These are phyloP conservation scores for Blastobotrys peoriensis DNA, from an alignment of 805 yeast genomes.

Conservation along the genomic window DNA sequence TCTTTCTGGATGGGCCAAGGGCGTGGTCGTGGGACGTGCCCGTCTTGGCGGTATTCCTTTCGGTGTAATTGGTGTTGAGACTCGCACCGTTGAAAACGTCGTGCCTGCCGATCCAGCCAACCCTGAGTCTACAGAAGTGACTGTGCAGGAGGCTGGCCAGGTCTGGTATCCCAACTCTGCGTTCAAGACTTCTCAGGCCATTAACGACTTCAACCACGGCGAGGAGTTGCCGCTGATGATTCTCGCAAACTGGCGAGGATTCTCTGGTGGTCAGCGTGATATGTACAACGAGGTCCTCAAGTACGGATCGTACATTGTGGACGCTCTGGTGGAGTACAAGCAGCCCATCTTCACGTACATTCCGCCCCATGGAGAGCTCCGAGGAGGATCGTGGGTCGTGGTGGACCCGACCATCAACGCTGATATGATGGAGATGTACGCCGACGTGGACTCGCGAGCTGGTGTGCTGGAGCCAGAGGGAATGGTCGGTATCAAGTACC, in stretches of 20 bases:
- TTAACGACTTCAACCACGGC: constrained; percentile 95
- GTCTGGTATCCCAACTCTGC: constrained; percentile 99
- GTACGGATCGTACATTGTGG: constrained; percentile 95
- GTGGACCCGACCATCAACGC: constrained; percentile 96
- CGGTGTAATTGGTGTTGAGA: constrained; percentile 97
- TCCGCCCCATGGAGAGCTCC: constrained; percentile 96
- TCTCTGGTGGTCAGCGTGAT: constrained; percentile 99
- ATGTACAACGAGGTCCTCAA: constrained; percentile 98
- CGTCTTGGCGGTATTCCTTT: constrained; percentile 98
- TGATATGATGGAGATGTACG: constrained; percentile 99
- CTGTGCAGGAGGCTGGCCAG: constrained; percentile 95
- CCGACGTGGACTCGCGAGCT: constrained; percentile 90
- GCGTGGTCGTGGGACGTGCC: constrained; percentile 98
- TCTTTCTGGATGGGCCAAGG: constrained; percentile 96
- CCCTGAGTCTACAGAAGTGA: constrained; percentile 83
- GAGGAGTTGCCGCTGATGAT: constrained; percentile 97
- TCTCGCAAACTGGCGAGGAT: constrained; percentile 99
- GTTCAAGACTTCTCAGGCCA: constrained; percentile 98
- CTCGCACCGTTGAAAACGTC: constrained; percentile 81
- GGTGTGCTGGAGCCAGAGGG: constrained; percentile 99
- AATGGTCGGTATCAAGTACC: constrained; percentile 97
- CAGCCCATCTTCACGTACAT: constrained; percentile 96
- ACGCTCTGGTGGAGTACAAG: constrained; percentile 89
- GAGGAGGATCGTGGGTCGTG: constrained; percentile 99
- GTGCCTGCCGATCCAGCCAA: constrained; percentile 98